Evolutionary conservation across 1,284 basidiomycete genomes (phyloP), one percentile per base, ranked within the genome.

Genomic region (Tremellales sp.): DNA sequence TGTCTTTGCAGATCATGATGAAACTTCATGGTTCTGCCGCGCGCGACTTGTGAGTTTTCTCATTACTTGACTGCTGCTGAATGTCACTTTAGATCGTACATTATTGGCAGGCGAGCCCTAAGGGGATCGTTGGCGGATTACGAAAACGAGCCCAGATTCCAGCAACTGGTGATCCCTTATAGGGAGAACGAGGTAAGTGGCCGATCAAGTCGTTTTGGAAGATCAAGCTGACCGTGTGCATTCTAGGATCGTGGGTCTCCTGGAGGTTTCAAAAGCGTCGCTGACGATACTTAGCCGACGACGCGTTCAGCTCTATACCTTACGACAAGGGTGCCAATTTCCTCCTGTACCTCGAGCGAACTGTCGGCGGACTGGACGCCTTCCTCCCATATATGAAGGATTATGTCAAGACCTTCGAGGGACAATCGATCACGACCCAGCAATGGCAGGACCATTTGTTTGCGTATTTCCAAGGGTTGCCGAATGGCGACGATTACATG

Each of bases 391-490:
- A 92, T 68, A 86, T 93, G 52, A 77, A 79, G 48, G 64, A 65
- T 48, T 74, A 74, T 54, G 69, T 72, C 45, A 58, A 61, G 54
- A 70, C 71, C 1, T 78, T 76, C 55, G 61, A 63, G 26, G 76
- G 90, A 13, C 81, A 84, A 65, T 87, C 87, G 53, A 88, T 97
- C 66, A 86, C 85, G 13, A 95, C 91, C 0, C 76, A 82, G 31
- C 81, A 94, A 60, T 97, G 92, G 91, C 85, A 87, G 61, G 75
- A 77, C 4, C 89, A 97, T 65, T 75, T 98, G 18, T 88, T 85
- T 60, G 73, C 66, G n/a, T 94, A 85, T 69, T 97, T 82, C 72
- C 74, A 59, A 36, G 62, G 53, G 31, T 57, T 75, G 55, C 75
- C 77, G 54, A 73, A 85, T 61, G 79, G 77, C 9, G 68, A 75